Evolutionary conservation across 2,329 filamentous ascomycete genomes (phyloP), one percentile per base, ranked within the genome.

Genomic region (Reticulascus tulasneorum): DNA sequence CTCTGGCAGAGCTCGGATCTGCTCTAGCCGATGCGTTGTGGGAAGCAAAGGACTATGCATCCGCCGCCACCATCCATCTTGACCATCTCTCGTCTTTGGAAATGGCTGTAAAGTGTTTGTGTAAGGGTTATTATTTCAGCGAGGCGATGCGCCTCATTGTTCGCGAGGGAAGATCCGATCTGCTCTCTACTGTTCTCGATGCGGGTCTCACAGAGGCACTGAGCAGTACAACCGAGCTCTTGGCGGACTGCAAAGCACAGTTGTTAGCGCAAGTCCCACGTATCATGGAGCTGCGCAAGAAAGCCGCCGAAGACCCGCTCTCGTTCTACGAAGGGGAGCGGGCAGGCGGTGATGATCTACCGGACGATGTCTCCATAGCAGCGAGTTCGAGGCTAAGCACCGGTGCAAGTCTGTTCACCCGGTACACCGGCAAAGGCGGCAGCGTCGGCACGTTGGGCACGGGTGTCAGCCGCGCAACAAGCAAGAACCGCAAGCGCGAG

Each of bases 201-300:
- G 62, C 75, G 0, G 86, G 85, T 2, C 78, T 98, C 6, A 76
- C 82, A 5, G 91, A 97, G 39, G 81, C 86, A 2, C 81, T 93
- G 38, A 83, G 84, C 16, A 79, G 77, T 35, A 90, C 84, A 51
- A 95, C 89, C 1, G 93, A 97, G 56, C 81, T 97, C 41, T 77
- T 98, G 9, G 88, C 93, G 2, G 93, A 98, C 59, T 97, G 91
- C 75, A 88, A 87, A 58, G 72, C 72, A 0, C 93, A 98, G 59
- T 73, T 97, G 4, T 70, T 72, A 29, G 85, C 88, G 0, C 93
- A 98, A 55, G 79, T 95, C 0, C 89, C 91, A 0, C 84, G 93
- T 13, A 80, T 98, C 45, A 71, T 73, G 7, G 91, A 96, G 55
- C 75, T 98, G 18, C 81, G 91, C 2, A 67, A 71, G 35, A 90